phyloP scores from a whole-genome alignment of 257 asterid species.

The Plectranthus barbatus region DNA sequence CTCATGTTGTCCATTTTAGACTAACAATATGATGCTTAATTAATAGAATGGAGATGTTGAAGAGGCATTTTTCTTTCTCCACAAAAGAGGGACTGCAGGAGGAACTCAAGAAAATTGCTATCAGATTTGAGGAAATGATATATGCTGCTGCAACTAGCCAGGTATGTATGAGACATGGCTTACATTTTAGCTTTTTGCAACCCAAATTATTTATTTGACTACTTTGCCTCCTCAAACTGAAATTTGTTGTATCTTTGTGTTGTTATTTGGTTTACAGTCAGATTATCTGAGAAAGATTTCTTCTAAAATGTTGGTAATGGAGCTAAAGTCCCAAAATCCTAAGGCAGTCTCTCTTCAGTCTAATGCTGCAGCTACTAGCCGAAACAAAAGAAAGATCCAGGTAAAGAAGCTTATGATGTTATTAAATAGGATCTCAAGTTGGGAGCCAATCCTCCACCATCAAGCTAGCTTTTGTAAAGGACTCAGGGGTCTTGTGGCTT shows the following conservation, averaged over 20 bases:
- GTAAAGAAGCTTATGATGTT: constrained; percentile 35
- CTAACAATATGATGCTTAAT: constrained; percentile 13
- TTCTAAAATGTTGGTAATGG: constrained; percentile 78
- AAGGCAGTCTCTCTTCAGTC: constrained; percentile 41
- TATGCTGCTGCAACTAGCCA: constrained; percentile 69
- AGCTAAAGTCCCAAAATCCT: constrained; percentile 70
- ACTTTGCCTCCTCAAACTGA: neutral
- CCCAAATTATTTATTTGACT: neutral
- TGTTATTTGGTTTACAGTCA: constrained; percentile 36
- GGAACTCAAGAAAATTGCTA: constrained; percentile 77
- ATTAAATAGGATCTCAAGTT: no score
- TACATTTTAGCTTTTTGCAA: neutral
- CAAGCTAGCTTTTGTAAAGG: neutral
- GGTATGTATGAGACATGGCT: constrained; percentile 27
- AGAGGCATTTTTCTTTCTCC: constrained; percentile 74
- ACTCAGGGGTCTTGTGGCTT: neutral
- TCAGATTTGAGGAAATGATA: constrained; percentile 77
- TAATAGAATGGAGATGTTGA: constrained; percentile 82
- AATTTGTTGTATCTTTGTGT: neutral
- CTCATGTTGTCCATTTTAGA: neutral
- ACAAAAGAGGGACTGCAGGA: constrained; percentile 69
- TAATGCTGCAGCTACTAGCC: constrained; percentile 44
- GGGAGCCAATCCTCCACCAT: no score
- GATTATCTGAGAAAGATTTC: constrained; percentile 83
- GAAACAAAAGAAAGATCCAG: no score